Conservation (phyloP, 805 yeast genomes). For the Yarrowia keelungensis region DNA sequence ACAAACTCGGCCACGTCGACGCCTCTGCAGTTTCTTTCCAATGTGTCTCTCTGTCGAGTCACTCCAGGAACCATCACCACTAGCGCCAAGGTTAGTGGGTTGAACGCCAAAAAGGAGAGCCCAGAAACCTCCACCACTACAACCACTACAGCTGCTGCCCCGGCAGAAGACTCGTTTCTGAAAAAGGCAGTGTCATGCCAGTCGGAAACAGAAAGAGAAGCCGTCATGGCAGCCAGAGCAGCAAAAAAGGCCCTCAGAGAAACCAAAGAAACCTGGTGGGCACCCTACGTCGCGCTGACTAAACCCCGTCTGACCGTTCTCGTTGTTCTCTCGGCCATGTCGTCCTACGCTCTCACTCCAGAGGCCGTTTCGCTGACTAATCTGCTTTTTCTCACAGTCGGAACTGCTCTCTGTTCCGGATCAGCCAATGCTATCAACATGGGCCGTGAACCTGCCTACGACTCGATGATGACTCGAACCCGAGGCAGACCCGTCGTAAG, state of each 20-base stretch:
- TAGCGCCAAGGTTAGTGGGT: not conserved
- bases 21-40: constrained; percentile 26
- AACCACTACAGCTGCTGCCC: not conserved
- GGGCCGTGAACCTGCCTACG: constrained; percentile 95
- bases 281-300: constrained; percentile 71
- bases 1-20: not conserved
- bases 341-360: constrained; percentile 93
- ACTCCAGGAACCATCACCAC: constrained; percentile 27
- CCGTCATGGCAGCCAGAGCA: constrained; percentile 22
- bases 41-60: constrained; percentile 12
- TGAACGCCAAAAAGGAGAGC: not conserved
- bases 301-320: constrained; percentile 88
- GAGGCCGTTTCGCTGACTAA: constrained; percentile 74
- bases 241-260: constrained; percentile 27
- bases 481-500: constrained; percentile 88
- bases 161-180: constrained; percentile 7
- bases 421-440: constrained; percentile 96
- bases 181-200: constrained; percentile 35
- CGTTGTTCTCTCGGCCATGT: constrained; percentile 89
- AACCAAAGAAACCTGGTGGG: constrained; percentile 9
- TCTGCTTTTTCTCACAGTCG: constrained; percentile 74
- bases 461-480: constrained; percentile 85
- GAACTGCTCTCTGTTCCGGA: constrained; percentile 88
- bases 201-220: constrained; percentile 27
- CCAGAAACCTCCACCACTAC: not conserved